Evolutionary conservation across 1,139 yeast species (phyloP).

Genomic region (Debaryomyces sp.): DNA sequence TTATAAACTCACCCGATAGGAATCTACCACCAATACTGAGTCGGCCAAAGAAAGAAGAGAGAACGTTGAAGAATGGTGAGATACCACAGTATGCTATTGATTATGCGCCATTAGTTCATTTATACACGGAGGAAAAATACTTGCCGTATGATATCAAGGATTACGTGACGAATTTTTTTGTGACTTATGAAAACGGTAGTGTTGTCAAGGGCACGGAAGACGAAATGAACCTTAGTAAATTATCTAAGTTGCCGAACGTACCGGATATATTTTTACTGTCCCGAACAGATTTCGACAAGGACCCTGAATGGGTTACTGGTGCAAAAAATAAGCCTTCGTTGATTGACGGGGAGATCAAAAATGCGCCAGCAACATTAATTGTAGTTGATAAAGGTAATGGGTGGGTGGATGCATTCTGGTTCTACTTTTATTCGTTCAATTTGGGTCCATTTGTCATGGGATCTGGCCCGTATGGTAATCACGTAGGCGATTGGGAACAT

Average conservation of each 20-base stretch:
- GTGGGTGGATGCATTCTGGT: conserved; percentile 94
- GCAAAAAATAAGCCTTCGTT: conserved; percentile 64
- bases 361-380: conserved; percentile 81
- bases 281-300: conserved; percentile 66
- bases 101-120: conserved; percentile 78
- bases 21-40: conserved; percentile 42
- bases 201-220: conserved; percentile 39
- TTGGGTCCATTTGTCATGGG: conserved; percentile 98
- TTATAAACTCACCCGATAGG: conserved; percentile 28
- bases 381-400: conserved; percentile 94
- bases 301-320: conserved; percentile 91
- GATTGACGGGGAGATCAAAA: conserved; percentile 65
- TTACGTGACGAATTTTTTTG: conserved; percentile 66
- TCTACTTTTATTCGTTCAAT: conserved; percentile 91
- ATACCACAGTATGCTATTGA: conserved; percentile 77
- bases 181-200: conserved; percentile 51
- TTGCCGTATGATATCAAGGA: conserved; percentile 80
- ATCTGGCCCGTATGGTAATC: conserved; percentile 94
- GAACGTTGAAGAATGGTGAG: conserved; percentile 51
- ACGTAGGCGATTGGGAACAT: conserved; percentile 98
- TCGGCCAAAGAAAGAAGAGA: conserved; percentile 31
- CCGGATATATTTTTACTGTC: conserved; percentile 57
- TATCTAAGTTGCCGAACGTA: conserved; percentile 35
- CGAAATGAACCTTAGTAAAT: conserved; percentile 38
- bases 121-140: conserved; percentile 87